Evolutionary conservation across 176 grass and related monocot species (phyloP).

Genomic region (Oryza rufipogon): DNA sequence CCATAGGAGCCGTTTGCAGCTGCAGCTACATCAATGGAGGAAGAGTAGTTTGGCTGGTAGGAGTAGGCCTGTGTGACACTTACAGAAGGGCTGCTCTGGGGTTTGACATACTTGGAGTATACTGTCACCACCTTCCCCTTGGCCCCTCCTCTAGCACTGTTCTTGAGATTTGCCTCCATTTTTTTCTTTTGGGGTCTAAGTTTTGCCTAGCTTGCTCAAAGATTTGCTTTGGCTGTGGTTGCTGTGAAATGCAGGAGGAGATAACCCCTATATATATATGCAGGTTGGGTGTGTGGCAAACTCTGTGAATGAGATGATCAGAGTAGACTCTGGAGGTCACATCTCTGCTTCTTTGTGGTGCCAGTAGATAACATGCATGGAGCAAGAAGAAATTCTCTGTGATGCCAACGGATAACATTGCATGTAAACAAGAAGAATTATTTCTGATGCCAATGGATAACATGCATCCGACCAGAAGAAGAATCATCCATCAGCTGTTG

Average conservation of each 20-base stretch:
- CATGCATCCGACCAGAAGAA: constrained; percentile 25
- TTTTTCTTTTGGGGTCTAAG: background rate
- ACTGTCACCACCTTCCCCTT: constrained; percentile 43
- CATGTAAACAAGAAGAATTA: constrained; percentile 20
- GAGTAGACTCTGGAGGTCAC: constrained; percentile 6
- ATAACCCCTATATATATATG: constrained; percentile 29
- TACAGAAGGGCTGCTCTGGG: constrained; percentile 28
- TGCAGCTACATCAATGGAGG: constrained; percentile 18
- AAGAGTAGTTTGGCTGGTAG: constrained; percentile 31
- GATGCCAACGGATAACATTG: constrained; percentile 40
- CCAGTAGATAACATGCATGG: constrained; percentile 42
- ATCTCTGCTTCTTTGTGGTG: background rate
- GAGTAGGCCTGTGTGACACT: constrained; percentile 40
- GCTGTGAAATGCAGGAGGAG: background rate
- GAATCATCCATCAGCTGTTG: background rate
- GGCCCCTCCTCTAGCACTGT: constrained; percentile 25
- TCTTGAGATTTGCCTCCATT: constrained; percentile 48
- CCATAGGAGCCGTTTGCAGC: background rate
- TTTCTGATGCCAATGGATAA: constrained; percentile 33
- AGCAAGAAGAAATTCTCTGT: background rate
- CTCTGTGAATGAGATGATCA: background rate
- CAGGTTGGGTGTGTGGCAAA: background rate
- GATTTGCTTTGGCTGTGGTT: background rate
- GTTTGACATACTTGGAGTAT: constrained; percentile 37
- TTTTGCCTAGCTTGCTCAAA: background rate